phyloP scores from a whole-genome alignment of 148 eudicot species.

The Chenopodium quinoa region DNA sequence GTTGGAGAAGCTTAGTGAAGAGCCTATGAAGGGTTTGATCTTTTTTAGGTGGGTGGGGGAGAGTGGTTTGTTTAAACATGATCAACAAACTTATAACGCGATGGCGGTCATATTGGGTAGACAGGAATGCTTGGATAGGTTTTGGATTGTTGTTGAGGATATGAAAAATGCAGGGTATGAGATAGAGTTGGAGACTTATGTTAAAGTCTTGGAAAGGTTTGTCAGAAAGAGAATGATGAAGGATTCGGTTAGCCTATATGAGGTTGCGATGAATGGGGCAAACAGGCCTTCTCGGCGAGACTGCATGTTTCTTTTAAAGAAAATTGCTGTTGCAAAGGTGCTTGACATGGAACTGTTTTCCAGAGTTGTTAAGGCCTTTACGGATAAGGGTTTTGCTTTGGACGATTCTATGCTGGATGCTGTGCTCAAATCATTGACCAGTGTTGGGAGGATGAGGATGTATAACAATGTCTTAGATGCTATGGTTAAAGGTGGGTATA shows the following conservation, averaged over 20 bases:
- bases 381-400: constrained; percentile 45
- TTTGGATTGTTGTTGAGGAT: constrained; percentile 64
- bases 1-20: constrained; percentile 47
- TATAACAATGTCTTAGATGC: constrained; percentile 61
- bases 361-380: constrained; percentile 48
- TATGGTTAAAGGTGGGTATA: constrained; percentile 55
- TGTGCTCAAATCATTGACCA: constrained; percentile 63
- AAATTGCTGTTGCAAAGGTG: constrained; percentile 53
- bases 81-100: constrained; percentile 54
- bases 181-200: constrained; percentile 45
- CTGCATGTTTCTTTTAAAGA: constrained; percentile 59
- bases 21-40: constrained; percentile 60
- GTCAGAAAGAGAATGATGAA: constrained; percentile 50
- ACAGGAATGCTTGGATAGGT: constrained; percentile 60
- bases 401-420: constrained; percentile 44
- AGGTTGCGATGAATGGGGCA: constrained; percentile 49
- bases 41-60: constrained; percentile 79
- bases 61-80: constrained; percentile 58
- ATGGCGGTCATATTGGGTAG: constrained; percentile 50
- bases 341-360: constrained; percentile 60
- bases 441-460: constrained; percentile 67
- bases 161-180: constrained; percentile 60
- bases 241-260: constrained; percentile 71
- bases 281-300: constrained; percentile 58
- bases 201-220: constrained; percentile 44